Base-by-base conservation (phyloP, 1,284 basidiomycete species). In the Puccinia triticina region DNA sequence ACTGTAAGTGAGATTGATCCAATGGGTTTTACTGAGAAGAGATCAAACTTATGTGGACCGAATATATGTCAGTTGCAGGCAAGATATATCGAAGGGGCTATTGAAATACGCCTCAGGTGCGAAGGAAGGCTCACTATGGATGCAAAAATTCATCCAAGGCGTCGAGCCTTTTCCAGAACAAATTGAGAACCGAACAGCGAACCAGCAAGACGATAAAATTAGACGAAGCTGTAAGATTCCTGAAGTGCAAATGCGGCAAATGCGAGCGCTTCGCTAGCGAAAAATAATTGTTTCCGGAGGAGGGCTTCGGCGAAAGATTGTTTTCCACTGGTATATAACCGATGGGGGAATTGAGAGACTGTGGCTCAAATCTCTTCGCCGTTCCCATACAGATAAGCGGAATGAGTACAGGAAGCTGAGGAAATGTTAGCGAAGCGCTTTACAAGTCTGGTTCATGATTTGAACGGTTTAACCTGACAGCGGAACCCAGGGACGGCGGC, bases 231-330 rank as follows among this genome's bases (percentile, higher is more conserved):
- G 29, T 11, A 61, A 57, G 55, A 57, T 57, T 21, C 55, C 55
- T 57, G 12, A 57, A 57, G 4, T 26, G 55, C 21, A 26, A n/a
- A 57, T 57, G 23, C n/a, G 23, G 55, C 7, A n/a, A 57, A 57
- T 16, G 32, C 37, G 64, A 40, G 64, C 64, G 64, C 64, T 66
- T 66, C 64, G 37, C 34, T 66, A 18, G 64, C 64, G 64, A 66
- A n/a, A 43, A 43, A 43, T 43, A 43, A 40, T 66, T 40, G 64
- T 66, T 5, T 66, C 64, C 34, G 64, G 8, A 43, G 37, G 64
- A 66, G 37, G 18, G 18, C 12, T 66, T 66, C 64, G 64, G 64
- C 64, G 64, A 66, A 66, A 66, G 64, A 66, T 66, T 66, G 64
- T 40, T 21, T 40, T 66, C 5, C 64, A 21, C 14, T 66, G 64